phyloP scores from a whole-genome alignment of 495 filamentous ascomycete species.

The Annulohypoxylon bovei region DNA sequence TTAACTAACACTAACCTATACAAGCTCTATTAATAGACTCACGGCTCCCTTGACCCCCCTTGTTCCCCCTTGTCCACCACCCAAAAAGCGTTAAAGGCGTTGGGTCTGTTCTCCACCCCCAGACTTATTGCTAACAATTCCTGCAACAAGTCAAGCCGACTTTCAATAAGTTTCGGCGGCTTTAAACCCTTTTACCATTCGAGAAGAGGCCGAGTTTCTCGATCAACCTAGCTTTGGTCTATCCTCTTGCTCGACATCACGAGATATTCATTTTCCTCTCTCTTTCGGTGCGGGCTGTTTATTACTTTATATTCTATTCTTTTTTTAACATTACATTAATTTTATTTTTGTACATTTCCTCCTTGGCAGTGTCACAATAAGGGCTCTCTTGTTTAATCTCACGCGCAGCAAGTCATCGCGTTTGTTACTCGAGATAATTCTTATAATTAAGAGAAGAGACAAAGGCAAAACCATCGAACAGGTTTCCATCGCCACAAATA shows the following conservation, averaged over 20 bases:
- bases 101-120: constrained; percentile 19
- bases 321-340: constrained; percentile 37
- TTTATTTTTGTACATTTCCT: constrained; percentile 25
- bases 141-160: constrained; percentile 21
- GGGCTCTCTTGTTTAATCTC: constrained; percentile 11
- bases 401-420: constrained; percentile 22
- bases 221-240: not conserved
- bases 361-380: not conserved
- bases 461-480: constrained; percentile 3
- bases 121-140: constrained; percentile 7
- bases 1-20: not conserved
- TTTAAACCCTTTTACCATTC: constrained; percentile 10
- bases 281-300: constrained; percentile 23
- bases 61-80: not conserved
- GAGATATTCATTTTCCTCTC: constrained; percentile 15
- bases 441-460: not conserved
- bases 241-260: constrained; percentile 19
- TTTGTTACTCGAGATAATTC: constrained; percentile 11
- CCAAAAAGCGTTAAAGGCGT: constrained; percentile 20
- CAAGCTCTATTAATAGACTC: constrained; percentile 19
- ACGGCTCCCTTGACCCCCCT: constrained; percentile 13
- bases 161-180: constrained; percentile 15
- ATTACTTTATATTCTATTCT: constrained; percentile 12
- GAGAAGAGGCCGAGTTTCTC: not conserved
- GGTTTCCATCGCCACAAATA: not conserved